Evolutionary conservation across 805 yeast genomes (phyloP).

Genomic region (Metschnikowia gruessii): DNA sequence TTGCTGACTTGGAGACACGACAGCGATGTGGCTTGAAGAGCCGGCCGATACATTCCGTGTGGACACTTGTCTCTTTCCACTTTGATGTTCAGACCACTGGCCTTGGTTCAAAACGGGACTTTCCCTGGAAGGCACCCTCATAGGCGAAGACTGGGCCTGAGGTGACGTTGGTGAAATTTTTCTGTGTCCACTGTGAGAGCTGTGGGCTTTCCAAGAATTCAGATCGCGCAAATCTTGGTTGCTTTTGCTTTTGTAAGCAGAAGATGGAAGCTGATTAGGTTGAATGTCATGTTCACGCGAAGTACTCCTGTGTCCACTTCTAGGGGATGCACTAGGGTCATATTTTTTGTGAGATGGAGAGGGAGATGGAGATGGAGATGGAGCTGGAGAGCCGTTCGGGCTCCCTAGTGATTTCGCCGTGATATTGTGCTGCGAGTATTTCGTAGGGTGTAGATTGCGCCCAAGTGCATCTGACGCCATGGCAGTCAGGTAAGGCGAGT

Average conservation of each 20-base stretch:
- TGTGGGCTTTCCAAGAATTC: not conserved
- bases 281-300: conserved; percentile 2
- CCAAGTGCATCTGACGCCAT: conserved; percentile 9
- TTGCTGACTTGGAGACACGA: not conserved
- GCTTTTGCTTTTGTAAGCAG: not conserved
- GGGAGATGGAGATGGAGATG: not conserved
- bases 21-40: not conserved
- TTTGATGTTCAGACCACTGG: not conserved
- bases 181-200: conserved; percentile 3
- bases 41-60: not conserved
- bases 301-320: not conserved
- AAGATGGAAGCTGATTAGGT: not conserved
- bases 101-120: not conserved
- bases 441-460: conserved; percentile 14
- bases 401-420: conserved; percentile 10
- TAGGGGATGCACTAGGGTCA: not conserved
- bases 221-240: conserved; percentile 1
- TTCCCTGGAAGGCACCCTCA: not conserved
- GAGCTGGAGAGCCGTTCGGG: not conserved
- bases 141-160: not conserved
- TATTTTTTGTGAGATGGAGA: not conserved
- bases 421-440: conserved; percentile 15
- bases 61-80: not conserved
- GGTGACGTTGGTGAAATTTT: conserved; percentile 5
- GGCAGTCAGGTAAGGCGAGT: conserved; percentile 25